These are phyloP conservation scores for Vitis rupestris DNA, from an alignment of 164 flowering plant genomes.

Conservation along the genomic window DNA sequence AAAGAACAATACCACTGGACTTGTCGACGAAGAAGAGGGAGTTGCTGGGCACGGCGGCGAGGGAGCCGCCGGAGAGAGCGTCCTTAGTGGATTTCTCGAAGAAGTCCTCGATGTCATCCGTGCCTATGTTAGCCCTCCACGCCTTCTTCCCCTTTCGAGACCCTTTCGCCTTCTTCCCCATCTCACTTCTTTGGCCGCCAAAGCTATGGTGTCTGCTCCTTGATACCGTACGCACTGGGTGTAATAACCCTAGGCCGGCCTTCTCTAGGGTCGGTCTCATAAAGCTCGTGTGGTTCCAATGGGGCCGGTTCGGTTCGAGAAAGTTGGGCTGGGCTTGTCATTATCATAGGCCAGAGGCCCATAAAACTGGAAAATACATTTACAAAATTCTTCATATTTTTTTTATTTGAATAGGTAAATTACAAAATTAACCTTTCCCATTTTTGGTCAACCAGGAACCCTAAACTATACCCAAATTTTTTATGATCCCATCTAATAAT, in stretches of 20 bases:
- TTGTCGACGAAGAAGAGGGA: constrained; percentile 85
- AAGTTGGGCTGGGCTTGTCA: too few relatives aligned
- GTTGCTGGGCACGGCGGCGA: constrained; percentile 53
- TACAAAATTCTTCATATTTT: too few relatives aligned
- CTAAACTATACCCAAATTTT: too few relatives aligned
- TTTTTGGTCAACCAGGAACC: too few relatives aligned
- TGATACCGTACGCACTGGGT: too few relatives aligned
- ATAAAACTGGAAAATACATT: too few relatives aligned
- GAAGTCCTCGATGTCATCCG: constrained; percentile 75
- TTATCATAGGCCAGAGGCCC: too few relatives aligned
- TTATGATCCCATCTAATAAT: too few relatives aligned
- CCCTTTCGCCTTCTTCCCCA: constrained; percentile 75
- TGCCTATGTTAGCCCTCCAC: constrained; percentile 90
- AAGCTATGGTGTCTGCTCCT: background rate
- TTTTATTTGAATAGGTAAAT: too few relatives aligned
- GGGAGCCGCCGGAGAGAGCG: constrained; percentile 86
- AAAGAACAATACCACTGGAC: constrained; percentile 49
- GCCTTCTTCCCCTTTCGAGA: constrained; percentile 93
- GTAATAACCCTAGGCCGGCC: background rate
- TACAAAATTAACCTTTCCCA: too few relatives aligned
- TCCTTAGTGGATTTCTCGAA: constrained; percentile 84
- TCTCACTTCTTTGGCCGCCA: constrained; percentile 22
- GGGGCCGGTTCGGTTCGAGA: too few relatives aligned
- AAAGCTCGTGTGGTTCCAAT: background rate
- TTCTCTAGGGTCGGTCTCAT: background rate